These are phyloP conservation scores for Mucor circinelloides DNA, from an alignment of 371 early-diverging fungal species.

Conservation along the genomic window DNA sequence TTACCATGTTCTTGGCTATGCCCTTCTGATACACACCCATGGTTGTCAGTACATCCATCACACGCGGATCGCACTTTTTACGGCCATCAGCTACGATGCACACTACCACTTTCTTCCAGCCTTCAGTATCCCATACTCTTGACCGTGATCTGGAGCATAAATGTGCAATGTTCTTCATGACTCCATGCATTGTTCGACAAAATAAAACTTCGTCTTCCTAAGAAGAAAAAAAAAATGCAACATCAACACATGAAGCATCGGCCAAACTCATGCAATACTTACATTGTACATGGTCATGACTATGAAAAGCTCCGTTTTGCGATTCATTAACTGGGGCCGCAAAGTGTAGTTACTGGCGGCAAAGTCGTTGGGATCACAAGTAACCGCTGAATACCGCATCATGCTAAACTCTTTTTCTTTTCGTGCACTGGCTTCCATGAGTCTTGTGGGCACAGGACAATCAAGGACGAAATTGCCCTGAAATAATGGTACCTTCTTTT, in stretches of 20 bases:
- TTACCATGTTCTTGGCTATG: constrained; percentile 62
- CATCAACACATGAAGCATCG: neutral
- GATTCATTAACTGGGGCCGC: constrained; percentile 73
- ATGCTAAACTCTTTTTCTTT: constrained; percentile 68
- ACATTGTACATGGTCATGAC: constrained; percentile 69
- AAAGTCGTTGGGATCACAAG: constrained; percentile 88
- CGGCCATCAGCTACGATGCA: constrained; percentile 88
- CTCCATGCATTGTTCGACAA: constrained; percentile 72
- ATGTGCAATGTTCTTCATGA: constrained; percentile 82
- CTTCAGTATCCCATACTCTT: constrained; percentile 70
- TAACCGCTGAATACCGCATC: constrained; percentile 84
- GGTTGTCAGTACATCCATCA: constrained; percentile 59
- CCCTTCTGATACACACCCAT: constrained; percentile 79
- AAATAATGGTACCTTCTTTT: constrained; percentile 15
- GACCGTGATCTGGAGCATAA: constrained; percentile 67
- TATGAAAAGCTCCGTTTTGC: constrained; percentile 86
- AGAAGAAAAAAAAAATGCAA: neutral
- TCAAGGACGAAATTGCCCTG: constrained; percentile 75
- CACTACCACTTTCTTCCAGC: constrained; percentile 86
- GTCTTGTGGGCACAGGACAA: constrained; percentile 66
- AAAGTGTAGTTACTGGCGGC: constrained; percentile 70
- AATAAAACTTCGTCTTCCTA: constrained; percentile 68
- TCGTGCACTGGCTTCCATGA: constrained; percentile 60
- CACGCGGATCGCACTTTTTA: constrained; percentile 62
- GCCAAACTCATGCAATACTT: neutral